Evolutionary conservation across 768 basidiomycete genomes (phyloP), one percentile per base, ranked within the genome.

Genomic region (Russula compacta): DNA sequence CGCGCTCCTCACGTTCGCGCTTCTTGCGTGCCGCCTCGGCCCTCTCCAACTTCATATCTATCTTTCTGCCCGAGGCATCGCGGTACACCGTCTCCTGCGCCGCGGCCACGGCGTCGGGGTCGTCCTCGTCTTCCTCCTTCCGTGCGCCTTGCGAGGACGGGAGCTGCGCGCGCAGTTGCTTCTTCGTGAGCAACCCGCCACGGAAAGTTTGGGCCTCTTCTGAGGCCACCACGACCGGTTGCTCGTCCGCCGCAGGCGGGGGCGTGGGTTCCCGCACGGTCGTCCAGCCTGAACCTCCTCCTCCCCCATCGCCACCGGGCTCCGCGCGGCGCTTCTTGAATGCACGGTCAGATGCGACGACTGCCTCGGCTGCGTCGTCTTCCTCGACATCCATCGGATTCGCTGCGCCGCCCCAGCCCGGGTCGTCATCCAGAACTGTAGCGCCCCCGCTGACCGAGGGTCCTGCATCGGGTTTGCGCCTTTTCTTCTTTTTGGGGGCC

Each of bases 51-150:
- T 90, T 92, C 54, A 89, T 83, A 67, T 98, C 94, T 53, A 98
- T 89, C 77, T 88, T 89, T 69, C 86, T 81, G 39, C 97, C 97
- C 17, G 82, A 80, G 15, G 86, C 77, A 72, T 98, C 95, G 69
- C 97, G 92, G 73, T 99, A 97, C 12, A 99, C 83, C 0, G 97
- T 99, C 71, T 93, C 91, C 70, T 92, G 85, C 5, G 86, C 85
- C 7, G 79, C 79, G 7, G 81, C 81, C 57, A 78, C 76, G 66
- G 84, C 83, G 63, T 80, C 79, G 24, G 72, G 69, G 72, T 79
- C 66, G 76, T 81, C 70, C 75, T 73, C 70, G 75, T 74, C 70
- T 44, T 71, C 69, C 32, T 72, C 72, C 52, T 59, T 63, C 50
- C 67, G 68, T 43, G 69, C 68, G 43, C 74, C 64, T 67, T 77